Conservation (phyloP, 306 rosid species). For the Sphenostylis stenocarpa region DNA sequence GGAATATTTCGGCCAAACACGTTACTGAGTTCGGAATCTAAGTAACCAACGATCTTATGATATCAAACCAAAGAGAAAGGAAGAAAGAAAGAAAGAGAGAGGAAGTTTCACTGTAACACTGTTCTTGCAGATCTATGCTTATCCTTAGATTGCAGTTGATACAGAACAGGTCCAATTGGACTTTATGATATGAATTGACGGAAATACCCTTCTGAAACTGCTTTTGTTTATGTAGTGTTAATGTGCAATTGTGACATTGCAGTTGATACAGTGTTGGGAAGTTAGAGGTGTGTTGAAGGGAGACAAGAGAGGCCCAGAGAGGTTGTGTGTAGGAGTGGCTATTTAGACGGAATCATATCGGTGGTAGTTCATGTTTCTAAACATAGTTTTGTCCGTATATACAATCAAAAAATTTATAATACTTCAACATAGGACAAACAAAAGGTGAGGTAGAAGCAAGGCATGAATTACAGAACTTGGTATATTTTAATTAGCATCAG, state of each 20-base stretch:
- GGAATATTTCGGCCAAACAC: constrained; percentile 42
- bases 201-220: not conserved
- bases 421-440: constrained; percentile 23
- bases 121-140: constrained; percentile 40
- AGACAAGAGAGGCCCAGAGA: constrained; percentile 13
- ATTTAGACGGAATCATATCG: not conserved
- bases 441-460: constrained; percentile 39
- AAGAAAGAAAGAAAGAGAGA: not conserved
- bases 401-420: not conserved
- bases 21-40: constrained; percentile 27
- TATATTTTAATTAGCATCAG: not conserved
- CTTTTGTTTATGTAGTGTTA: not conserved
- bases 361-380: constrained; percentile 6
- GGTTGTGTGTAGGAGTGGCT: not conserved
- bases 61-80: not conserved
- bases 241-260: constrained; percentile 34
- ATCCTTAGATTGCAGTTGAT: constrained; percentile 47
- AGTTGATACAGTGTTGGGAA: constrained; percentile 7
- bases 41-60: constrained; percentile 23
- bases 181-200: not conserved
- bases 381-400: not conserved
- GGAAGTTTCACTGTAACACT: not conserved
- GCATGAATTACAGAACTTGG: not conserved
- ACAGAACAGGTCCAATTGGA: constrained; percentile 35
- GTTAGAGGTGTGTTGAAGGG: constrained; percentile 27